Conservation (phyloP, 805 yeast species). For the Hanseniaspora opuntiae region DNA sequence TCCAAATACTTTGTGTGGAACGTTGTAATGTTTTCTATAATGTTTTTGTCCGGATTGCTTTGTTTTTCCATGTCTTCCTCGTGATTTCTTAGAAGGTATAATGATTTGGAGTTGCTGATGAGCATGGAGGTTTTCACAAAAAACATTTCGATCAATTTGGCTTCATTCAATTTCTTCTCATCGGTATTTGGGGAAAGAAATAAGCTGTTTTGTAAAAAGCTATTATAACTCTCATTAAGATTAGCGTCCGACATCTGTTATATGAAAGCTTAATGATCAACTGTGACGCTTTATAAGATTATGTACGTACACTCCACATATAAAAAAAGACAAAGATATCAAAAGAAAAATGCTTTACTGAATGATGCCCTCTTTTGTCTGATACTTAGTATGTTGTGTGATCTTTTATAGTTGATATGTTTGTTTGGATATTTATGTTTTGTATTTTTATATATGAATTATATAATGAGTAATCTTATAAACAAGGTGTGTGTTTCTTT, state of each 20-base stretch:
- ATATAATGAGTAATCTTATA: too few species aligned
- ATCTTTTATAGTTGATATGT: too few species aligned
- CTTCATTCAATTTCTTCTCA: not conserved
- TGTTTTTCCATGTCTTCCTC: slow-evolving; percentile 15
- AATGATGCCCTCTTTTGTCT: too few species aligned
- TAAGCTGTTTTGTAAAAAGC: not conserved
- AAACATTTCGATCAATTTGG: slow-evolving; percentile 43
- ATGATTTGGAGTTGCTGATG: slow-evolving; percentile 35
- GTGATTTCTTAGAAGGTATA: slow-evolving; percentile 10
- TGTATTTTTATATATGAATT: too few species aligned
- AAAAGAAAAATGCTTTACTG: too few species aligned
- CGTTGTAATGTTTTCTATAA: slow-evolving; percentile 14
- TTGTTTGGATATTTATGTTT: too few species aligned
- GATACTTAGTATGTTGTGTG: too few species aligned
- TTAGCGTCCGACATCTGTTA: not conserved
- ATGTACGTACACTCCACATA: not conserved
- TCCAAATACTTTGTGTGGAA: slow-evolving; percentile 15
- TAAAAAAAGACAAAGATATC: too few species aligned
- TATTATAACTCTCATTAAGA: not conserved
- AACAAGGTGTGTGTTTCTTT: too few species aligned
- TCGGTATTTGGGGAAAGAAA: not conserved
- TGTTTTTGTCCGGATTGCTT: slow-evolving; percentile 16
- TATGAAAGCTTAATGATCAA: not conserved
- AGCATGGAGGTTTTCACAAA: slow-evolving; percentile 50
- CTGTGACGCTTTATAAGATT: not conserved